Conservation (phyloP, 2,329 filamentous ascomycete species). For the Arachnomyces sp. region DNA sequence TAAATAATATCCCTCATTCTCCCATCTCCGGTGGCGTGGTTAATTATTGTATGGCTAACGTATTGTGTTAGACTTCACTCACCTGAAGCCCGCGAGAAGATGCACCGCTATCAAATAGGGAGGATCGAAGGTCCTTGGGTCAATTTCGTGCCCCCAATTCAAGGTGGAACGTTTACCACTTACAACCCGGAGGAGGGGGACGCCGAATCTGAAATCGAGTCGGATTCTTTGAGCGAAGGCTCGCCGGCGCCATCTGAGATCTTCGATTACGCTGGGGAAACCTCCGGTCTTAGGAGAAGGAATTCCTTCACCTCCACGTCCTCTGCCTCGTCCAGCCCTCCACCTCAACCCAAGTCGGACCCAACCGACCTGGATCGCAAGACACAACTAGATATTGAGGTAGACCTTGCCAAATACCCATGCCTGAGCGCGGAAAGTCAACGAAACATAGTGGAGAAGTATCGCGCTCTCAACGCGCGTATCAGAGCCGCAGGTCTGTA, state of each 20-base stretch:
- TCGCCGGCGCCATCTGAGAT: conserved; percentile 52
- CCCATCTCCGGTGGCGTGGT: background rate
- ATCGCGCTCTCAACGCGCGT: conserved; percentile 62
- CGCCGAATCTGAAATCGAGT: conserved; percentile 29
- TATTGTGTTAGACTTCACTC: conserved; percentile 64
- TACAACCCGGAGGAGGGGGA: conserved; percentile 38
- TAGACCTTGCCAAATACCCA: conserved; percentile 69
- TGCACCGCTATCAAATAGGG: conserved; percentile 77
- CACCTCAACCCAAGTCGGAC: conserved; percentile 12
- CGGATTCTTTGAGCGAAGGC: conserved; percentile 20
- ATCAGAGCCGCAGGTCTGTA: conserved; percentile 70
- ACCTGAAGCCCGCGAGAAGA: conserved; percentile 60
- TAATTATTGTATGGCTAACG: conserved; percentile 8
- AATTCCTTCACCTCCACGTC: conserved; percentile 17
- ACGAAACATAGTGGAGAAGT: conserved; percentile 65
- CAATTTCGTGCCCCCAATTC: conserved; percentile 85
- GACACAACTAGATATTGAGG: no score
- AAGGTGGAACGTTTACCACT: conserved; percentile 68
- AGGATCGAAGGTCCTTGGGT: conserved; percentile 69
- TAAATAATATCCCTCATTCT: conserved; percentile 37
- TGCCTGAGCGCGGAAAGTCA: conserved; percentile 65
- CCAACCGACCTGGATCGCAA: no score
- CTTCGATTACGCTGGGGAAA: conserved; percentile 45
- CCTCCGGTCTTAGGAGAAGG: conserved; percentile 28
- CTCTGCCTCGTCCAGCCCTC: conserved; percentile 18